phyloP scores from a whole-genome alignment of 306 rosid genomes.

The Canavalia gladiata region DNA sequence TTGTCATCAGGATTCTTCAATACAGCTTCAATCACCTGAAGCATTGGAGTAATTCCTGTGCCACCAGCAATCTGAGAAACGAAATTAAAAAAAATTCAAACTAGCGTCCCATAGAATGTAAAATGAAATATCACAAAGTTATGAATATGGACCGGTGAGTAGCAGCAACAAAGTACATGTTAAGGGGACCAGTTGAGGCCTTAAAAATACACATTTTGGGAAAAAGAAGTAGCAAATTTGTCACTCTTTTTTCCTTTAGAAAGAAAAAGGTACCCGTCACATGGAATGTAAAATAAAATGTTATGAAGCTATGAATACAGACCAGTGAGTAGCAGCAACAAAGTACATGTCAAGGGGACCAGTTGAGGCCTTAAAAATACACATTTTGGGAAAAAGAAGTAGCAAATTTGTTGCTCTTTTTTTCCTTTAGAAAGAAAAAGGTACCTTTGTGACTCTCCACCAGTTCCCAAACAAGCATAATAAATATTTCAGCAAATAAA shows the following conservation, averaged over 20 bases:
- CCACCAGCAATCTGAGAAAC: constrained; percentile 91
- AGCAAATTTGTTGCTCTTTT: too few species aligned
- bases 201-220: constrained; percentile 1
- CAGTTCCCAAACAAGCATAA: constrained; percentile 37
- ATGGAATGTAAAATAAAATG: constrained; percentile 6
- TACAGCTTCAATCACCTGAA: constrained; percentile 95
- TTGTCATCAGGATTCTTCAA: constrained; percentile 91
- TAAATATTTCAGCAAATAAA: constrained; percentile 18
- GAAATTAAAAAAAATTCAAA: constrained; percentile 19
- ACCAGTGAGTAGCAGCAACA: constrained; percentile 26
- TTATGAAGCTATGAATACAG: constrained; percentile 15
- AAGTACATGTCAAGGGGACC: not conserved
- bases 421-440: too few species aligned
- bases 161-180: constrained; percentile 22
- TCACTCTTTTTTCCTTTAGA: too few species aligned
- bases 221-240: too few species aligned
- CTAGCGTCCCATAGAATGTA: constrained; percentile 15
- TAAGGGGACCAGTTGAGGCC: not conserved
- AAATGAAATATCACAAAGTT: constrained; percentile 29
- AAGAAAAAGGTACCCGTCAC: constrained; percentile 25
- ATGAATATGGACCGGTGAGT: constrained; percentile 23
- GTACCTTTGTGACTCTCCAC: not conserved
- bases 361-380: constrained; percentile 15
- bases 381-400: not conserved
- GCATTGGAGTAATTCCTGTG: constrained; percentile 97